Percentiles rank a stretch among this genome's conserved stretches.
Conservation (phyloP, 2,329 filamentous ascomycete genomes). For the Elsinoe fawcettii region DNA sequence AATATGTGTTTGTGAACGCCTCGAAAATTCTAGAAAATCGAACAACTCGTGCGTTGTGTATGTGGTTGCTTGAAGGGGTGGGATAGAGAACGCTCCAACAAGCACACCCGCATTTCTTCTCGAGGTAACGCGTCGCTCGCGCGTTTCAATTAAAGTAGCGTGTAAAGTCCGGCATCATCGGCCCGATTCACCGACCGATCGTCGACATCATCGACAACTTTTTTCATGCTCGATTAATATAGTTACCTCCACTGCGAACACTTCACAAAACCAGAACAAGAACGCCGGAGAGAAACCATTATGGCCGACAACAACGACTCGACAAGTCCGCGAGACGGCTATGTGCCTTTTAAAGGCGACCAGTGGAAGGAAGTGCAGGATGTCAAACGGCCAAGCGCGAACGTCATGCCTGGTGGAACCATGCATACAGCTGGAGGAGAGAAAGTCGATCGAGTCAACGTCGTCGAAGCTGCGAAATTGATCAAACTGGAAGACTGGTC, state of each 20-base stretch:
- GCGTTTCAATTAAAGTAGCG: conserved; percentile 1
- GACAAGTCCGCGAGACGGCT: conserved; percentile 9
- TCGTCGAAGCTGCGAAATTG: conserved; percentile 55
- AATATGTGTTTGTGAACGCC: neutral
- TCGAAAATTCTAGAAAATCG: neutral
- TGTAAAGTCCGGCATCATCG: neutral
- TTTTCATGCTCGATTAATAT: neutral
- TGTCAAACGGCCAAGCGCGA: conserved; percentile 34
- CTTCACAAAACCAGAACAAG: no score
- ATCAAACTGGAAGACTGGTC: conserved; percentile 63
- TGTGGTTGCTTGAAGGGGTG: neutral
- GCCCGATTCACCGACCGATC: neutral
- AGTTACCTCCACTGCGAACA: no score
- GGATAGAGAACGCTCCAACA: neutral
- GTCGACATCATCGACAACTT: neutral
- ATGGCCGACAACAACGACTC: conserved; percentile 42
- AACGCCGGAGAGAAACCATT: conserved; percentile 14
- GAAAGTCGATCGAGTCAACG: conserved; percentile 47
- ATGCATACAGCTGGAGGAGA: conserved; percentile 54
- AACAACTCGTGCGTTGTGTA: neutral
- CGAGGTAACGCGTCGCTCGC: neutral
- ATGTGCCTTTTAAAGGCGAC: conserved; percentile 28
- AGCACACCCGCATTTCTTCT: neutral
- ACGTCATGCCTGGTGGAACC: conserved; percentile 49
- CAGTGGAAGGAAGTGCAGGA: conserved; percentile 29